Evolutionary conservation across 2,329 filamentous ascomycete species (phyloP).

Genomic region (Microsporum canis): DNA sequence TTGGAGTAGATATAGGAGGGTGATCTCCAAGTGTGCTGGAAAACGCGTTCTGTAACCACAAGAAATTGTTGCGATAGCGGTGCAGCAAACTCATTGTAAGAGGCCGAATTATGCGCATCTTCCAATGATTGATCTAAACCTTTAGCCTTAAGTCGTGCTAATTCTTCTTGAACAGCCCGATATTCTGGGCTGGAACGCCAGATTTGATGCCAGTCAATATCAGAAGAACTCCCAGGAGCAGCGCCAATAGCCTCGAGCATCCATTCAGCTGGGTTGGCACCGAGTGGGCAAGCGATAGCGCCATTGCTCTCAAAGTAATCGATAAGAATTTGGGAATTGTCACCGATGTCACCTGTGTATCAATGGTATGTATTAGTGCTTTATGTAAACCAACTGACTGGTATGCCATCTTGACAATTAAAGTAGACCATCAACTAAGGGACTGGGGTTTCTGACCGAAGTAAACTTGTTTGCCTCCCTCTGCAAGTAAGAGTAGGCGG

Average conservation of each 20-base stretch:
- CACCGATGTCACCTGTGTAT: constrained; percentile 44
- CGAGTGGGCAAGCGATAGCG: constrained; percentile 30
- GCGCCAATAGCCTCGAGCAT: constrained; percentile 50
- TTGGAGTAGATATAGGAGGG: not conserved
- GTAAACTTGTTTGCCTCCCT: constrained; percentile 55
- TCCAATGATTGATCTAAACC: constrained; percentile 11
- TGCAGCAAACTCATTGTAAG: not conserved
- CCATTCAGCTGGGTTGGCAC: constrained; percentile 63
- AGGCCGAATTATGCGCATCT: not conserved
- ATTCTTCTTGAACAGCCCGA: constrained; percentile 45
- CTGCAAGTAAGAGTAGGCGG: constrained; percentile 51
- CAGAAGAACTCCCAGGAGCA: constrained; percentile 38
- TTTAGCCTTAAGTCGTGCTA: constrained; percentile 48
- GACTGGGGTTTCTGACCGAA: constrained; percentile 43
- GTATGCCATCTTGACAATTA: not conserved
- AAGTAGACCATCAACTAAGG: constrained; percentile 22
- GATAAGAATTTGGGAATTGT: constrained; percentile 46
- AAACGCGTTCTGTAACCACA: constrained; percentile 44
- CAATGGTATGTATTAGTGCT: not conserved
- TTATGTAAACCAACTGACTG: not conserved
- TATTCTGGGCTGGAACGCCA: constrained; percentile 46
- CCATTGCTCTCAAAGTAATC: constrained; percentile 56
- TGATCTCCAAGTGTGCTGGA: not conserved
- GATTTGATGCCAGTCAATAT: constrained; percentile 34
- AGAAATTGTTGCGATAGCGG: constrained; percentile 29